Evolutionary conservation across 192 early-diverging fungal genomes (phyloP).

Genomic region (Backusella liffmaniae): DNA sequence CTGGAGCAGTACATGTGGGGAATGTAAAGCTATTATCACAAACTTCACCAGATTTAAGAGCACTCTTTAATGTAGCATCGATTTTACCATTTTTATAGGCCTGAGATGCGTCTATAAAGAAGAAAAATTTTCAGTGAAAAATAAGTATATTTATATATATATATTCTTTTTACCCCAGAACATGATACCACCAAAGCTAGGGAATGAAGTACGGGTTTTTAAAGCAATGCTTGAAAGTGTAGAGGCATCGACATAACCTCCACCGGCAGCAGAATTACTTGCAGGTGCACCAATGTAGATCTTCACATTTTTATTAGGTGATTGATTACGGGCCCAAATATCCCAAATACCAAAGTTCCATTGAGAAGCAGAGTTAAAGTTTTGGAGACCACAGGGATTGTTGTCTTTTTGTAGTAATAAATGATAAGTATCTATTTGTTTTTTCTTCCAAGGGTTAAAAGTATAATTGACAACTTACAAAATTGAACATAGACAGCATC

Average conservation of each 20-base stretch:
- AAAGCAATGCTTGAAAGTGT: slow-evolving; percentile 41
- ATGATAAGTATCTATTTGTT: neutral
- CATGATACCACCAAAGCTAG: slow-evolving; percentile 60
- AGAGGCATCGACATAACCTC: slow-evolving; percentile 47
- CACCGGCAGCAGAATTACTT: slow-evolving; percentile 49
- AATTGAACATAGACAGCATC: slow-evolving; percentile 66
- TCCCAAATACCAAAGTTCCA: slow-evolving; percentile 57
- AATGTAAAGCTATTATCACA: slow-evolving; percentile 21
- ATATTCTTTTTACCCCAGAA: slow-evolving; percentile 40
- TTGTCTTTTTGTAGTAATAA: slow-evolving; percentile 39
- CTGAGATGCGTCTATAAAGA: slow-evolving; percentile 38
- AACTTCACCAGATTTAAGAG: neutral
- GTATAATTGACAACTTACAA: slow-evolving; percentile 33
- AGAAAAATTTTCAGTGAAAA: neutral
- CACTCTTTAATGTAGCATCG: slow-evolving; percentile 14
- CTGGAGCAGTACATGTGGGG: slow-evolving; percentile 37
- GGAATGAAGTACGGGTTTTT: slow-evolving; percentile 39
- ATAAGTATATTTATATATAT: too few relatives aligned
- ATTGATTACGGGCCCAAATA: slow-evolving; percentile 52
- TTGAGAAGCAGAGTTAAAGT: slow-evolving; percentile 21
- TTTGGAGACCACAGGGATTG: slow-evolving; percentile 53
- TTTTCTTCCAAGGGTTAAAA: neutral
- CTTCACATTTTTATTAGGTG: slow-evolving; percentile 61
- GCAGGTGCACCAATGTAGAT: slow-evolving; percentile 61
- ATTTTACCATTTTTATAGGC: slow-evolving; percentile 29